Evolutionary conservation across 352 stramenopile species (phyloP), one percentile per base, ranked within the genome.

Genomic region (Phytophthora megakarya): DNA sequence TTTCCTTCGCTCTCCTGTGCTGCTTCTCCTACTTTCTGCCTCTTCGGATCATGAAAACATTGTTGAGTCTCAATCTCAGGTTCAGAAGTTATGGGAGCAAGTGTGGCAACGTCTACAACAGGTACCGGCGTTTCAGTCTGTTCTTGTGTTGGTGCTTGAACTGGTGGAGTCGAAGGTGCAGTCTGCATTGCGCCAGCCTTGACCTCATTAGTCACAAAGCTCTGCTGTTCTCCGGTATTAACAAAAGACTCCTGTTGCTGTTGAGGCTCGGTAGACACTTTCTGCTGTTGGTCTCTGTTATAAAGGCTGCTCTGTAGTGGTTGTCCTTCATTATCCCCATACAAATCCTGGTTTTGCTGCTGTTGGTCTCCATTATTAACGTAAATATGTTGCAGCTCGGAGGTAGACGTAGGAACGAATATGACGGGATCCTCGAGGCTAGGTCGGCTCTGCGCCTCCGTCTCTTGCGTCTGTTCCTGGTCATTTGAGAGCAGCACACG

Each of bases 401-500:
- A 42, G 0, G 35, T 57, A n/a, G 62, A 45, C 1, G 56, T 61
- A 18, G 67, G 44, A 5, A 50, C 52, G 40, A 76, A 66, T 21
- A 76, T 19, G n/a, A 63, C 63, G 0, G 59, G 18, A 2, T 73
- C 49, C 5, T 70, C 43, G 0, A 76, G 21, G 5, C 39, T 40
- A 12, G 55, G 51, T 21, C 64, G 44, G 25, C 45, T 62, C 21
- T 45, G 50, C 16, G 51, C 43, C 45, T 55, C 44, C 10, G 26
- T 52, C 49, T 45, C 28, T 28, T 45, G 42, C 0, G 15, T 38
- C 18, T 59, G 48, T 13, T 44, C 45, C 22, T 65, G 45, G 22
- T 83, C 74, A 46, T 76, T 65, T 10, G 61, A 38, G 7, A 80
- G 63, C 19, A 86, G 22, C 6, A 86, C 61, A 1, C 51, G 46